Percentiles rank a stretch among this genome's conserved stretches.
phyloP scores from a whole-genome alignment of 2,329 filamentous ascomycete species.

The Colletotrichum tabaci region DNA sequence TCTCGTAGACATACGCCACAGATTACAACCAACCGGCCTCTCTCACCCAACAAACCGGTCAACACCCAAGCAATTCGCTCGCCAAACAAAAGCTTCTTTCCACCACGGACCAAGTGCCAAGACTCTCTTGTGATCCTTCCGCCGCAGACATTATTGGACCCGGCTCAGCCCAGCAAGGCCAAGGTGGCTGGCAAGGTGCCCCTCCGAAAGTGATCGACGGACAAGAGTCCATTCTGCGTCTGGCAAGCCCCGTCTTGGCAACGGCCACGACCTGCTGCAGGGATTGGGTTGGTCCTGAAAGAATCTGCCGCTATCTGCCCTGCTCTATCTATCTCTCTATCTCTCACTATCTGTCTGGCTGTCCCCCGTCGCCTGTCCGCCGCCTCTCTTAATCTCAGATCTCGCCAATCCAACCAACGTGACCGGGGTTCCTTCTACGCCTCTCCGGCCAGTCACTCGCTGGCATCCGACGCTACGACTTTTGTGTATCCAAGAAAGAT shows the following conservation, averaged over 20 bases:
- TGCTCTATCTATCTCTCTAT: background rate
- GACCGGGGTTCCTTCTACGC: background rate
- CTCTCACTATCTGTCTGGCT: background rate
- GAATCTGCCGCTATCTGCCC: slow-evolving; percentile 29
- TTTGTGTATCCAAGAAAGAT: background rate
- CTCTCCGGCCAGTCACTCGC: background rate
- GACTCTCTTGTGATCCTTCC: slow-evolving; percentile 14
- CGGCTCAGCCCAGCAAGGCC: slow-evolving; percentile 21
- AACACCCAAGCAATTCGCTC: background rate
- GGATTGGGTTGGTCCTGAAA: slow-evolving; percentile 12
- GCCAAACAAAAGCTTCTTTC: slow-evolving; percentile 13
- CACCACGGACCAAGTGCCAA: slow-evolving; percentile 19
- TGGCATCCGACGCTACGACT: too few relatives aligned
- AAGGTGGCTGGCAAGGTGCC: background rate
- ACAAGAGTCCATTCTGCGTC: background rate
- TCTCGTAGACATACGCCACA: background rate
- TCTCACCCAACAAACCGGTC: background rate
- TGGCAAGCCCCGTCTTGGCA: slow-evolving; percentile 28
- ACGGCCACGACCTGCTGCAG: slow-evolving; percentile 34
- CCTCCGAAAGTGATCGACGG: slow-evolving; percentile 32
- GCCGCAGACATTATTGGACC: slow-evolving; percentile 29
- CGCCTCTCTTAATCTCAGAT: background rate
- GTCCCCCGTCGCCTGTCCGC: background rate
- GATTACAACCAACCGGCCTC: background rate
- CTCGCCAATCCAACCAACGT: slow-evolving; percentile 12